These are phyloP conservation scores for Ascochyta koolunga DNA, from an alignment of 2,329 filamentous ascomycete species.

Conservation along the genomic window DNA sequence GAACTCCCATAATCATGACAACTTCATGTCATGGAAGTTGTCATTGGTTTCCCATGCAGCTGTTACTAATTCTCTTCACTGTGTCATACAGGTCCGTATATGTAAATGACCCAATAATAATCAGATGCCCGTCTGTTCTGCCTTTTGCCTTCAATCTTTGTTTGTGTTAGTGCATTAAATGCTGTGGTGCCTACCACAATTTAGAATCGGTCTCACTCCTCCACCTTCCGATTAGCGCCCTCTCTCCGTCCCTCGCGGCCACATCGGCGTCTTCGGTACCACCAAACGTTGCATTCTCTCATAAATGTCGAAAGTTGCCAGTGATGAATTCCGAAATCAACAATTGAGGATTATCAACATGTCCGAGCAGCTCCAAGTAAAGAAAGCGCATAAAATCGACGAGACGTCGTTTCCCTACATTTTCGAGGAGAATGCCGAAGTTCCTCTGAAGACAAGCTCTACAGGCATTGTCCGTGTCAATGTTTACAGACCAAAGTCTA, in stretches of 20 bases:
- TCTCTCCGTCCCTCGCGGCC: background rate
- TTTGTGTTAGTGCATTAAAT: background rate
- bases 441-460: conserved; percentile 49
- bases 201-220: conserved; percentile 1
- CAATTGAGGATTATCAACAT: conserved; percentile 15
- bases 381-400: conserved; percentile 43
- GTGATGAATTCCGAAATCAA: background rate
- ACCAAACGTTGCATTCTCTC: conserved; percentile 13
- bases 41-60: background rate
- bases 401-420: conserved; percentile 53
- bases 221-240: conserved; percentile 28
- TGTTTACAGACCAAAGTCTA: conserved; percentile 56
- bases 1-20: background rate
- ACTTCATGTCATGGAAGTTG: too few relatives aligned
- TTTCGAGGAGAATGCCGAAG: conserved; percentile 57
- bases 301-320: conserved; percentile 25
- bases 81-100: background rate
- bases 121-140: too few relatives aligned
- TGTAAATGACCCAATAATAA: background rate
- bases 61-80: background rate
- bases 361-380: conserved; percentile 37
- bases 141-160: too few relatives aligned
- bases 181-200: background rate
- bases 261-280: conserved; percentile 6
- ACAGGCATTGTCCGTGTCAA: conserved; percentile 56